Conservation (phyloP, 805 yeast species). For the Ogataea polymorpha region DNA sequence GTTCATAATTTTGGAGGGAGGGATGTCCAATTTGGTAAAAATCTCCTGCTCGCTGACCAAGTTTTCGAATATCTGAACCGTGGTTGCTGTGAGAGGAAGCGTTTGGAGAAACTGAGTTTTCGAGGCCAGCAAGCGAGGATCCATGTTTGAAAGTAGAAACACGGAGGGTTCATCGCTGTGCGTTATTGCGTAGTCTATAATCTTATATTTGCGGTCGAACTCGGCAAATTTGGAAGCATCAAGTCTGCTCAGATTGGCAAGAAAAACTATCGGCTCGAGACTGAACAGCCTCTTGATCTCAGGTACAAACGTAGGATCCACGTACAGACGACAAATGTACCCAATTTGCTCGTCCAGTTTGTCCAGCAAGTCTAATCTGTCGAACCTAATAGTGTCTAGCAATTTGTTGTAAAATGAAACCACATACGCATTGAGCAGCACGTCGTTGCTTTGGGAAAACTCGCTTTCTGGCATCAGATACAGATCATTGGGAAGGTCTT, state of each 20-base stretch:
- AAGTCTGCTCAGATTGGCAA: conserved; percentile 18
- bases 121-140: conserved; percentile 23
- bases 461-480: conserved; percentile 24
- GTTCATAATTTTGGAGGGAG: conserved; percentile 17
- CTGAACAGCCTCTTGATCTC: conserved; percentile 26
- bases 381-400: conserved; percentile 12
- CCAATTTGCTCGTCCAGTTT: conserved; percentile 21
- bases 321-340: conserved; percentile 24
- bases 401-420: conserved; percentile 32
- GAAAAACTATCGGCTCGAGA: conserved; percentile 20
- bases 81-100: conserved; percentile 24
- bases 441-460: conserved; percentile 27
- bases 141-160: conserved; percentile 26
- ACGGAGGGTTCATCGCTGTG: conserved; percentile 16
- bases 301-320: conserved; percentile 23
- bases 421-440: conserved; percentile 28
- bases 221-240: conserved; percentile 20
- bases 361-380: conserved; percentile 10
- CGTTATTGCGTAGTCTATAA: conserved; percentile 20
- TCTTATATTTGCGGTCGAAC: conserved; percentile 21
- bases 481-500: conserved; percentile 25
- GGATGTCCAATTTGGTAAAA: conserved; percentile 19
- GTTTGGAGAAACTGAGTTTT: conserved; percentile 16
- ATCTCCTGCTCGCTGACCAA: conserved; percentile 19
- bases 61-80: conserved; percentile 25